Evolutionary conservation across 2,329 filamentous ascomycete genomes (phyloP).

Genomic region (Pestalotiopsis sp.): DNA sequence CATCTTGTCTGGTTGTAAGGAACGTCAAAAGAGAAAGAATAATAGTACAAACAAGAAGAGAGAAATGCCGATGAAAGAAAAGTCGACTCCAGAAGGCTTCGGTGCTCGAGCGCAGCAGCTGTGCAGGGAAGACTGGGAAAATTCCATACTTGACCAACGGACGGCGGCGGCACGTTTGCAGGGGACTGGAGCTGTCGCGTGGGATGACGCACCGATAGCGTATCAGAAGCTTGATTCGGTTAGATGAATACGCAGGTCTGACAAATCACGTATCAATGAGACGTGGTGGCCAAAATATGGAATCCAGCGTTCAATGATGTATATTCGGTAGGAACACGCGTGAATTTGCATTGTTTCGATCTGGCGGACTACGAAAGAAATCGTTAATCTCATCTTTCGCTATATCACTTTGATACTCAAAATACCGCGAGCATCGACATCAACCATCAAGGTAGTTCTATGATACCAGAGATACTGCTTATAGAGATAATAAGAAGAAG

Average conservation of each 20-base stretch:
- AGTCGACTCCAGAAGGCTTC: not conserved
- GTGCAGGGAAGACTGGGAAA: not conserved
- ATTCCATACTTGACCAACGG: not conserved
- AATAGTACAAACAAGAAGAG: not conserved
- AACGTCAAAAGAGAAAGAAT: not conserved
- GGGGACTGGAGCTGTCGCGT: not conserved
- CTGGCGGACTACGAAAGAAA: too few relatives aligned
- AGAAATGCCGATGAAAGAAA: not conserved
- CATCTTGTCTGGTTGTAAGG: constrained; percentile 8
- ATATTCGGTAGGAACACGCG: too few relatives aligned
- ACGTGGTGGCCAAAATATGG: not conserved
- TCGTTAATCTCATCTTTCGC: too few relatives aligned
- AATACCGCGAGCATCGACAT: too few relatives aligned
- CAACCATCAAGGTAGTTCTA: not conserved
- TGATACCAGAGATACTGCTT: not conserved
- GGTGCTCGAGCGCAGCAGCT: not conserved
- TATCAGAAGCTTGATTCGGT: constrained; percentile 4
- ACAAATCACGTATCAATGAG: not conserved
- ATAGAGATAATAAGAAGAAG: not conserved
- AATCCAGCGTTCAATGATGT: not conserved
- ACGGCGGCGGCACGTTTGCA: not conserved
- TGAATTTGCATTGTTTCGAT: too few relatives aligned
- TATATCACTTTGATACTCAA: too few relatives aligned
- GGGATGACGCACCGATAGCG: constrained; percentile 12
- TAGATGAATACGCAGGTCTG: constrained; percentile 3